Base-by-base conservation (phyloP, 2,329 filamentous ascomycete species). In the Beauveria medogensis region DNA sequence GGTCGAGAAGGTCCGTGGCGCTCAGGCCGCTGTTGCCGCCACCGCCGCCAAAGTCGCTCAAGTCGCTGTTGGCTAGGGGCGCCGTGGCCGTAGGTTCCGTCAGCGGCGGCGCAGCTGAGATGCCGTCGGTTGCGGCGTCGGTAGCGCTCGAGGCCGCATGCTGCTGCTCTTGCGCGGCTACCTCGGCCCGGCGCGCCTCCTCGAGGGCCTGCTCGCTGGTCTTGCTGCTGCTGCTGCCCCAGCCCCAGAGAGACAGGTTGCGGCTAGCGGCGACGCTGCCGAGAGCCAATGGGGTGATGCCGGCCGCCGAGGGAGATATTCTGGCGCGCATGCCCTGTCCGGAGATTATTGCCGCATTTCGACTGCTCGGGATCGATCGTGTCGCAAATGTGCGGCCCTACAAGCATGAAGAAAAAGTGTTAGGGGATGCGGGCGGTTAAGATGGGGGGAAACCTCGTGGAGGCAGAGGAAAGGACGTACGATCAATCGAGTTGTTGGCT, bases 1-100 rank as follows among this genome's bases (percentile, higher is more conserved):
- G 83, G 64, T 82, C 75, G 63, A 85, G 79, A 59, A 84, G 74
- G 59, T 79, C 75, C 61, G 73, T 69, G 54, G 73, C 71, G 55
- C 75, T 70, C 63, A 74, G 73, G 50, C 74, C 66, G 60, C 72
- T 68, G 65, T 69, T 66, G 55, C 75, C 70, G 34, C 34, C 34
- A 3, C 34, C 34, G 44, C 70, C 65, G 55, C 69, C 65, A 60
- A 76, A 66, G 65, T 74, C 72, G 65, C 72, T 50, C 40, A 71
- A 28, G 41, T 47, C 50, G 28, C 22, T 55, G 26, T 61, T 16
- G 66, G 63, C 55, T 66, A 63, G 26, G 57, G 57, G 40, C 3
- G 50, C 20, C 59, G 62, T 41, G 59, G 53, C 55, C 62, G 54
- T 57, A 51, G 67, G 52, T 52, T 69, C 65, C 18, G 64, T 62